A percentile compares a stretch with the other conserved stretches of the same genome.
phyloP scores from a whole-genome alignment of 129 eudicot species.

The Solidago caesia region DNA sequence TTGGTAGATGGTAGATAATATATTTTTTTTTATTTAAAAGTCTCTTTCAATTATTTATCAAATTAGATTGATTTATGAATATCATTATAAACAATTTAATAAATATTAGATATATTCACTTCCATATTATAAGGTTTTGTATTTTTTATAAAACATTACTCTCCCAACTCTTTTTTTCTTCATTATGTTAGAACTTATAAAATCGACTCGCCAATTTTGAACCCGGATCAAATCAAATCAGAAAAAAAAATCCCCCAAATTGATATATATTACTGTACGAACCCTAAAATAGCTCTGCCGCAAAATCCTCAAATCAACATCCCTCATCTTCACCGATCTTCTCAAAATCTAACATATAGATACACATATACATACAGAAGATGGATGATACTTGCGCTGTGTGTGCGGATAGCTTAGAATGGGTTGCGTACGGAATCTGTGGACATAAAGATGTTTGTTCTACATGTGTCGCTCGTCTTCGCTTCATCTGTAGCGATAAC shows the following conservation, averaged over 20 bases:
- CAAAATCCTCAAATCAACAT: background rate
- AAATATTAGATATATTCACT: too few species aligned
- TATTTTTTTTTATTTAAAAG: too few species aligned
- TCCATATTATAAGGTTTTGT: too few species aligned
- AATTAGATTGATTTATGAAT: too few species aligned
- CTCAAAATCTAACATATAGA: background rate
- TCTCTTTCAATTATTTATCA: too few species aligned
- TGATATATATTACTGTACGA: background rate
- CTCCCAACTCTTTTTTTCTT: too few species aligned
- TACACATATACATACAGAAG: background rate
- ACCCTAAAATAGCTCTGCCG: background rate
- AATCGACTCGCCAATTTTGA: too few species aligned
- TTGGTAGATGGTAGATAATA: too few species aligned
- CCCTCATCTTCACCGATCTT: background rate
- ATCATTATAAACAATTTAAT: too few species aligned
- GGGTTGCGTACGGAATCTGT: slow-evolving; percentile 94
- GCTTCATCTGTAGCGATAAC: slow-evolving; percentile 87
- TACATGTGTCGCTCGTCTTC: slow-evolving; percentile 93
- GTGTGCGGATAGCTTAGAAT: slow-evolving; percentile 91
- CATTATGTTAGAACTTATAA: too few species aligned
- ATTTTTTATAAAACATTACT: too few species aligned
- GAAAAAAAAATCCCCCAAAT: background rate
- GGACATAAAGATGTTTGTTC: slow-evolving; percentile 98
- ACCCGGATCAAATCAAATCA: too few species aligned
- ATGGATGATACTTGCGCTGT: slow-evolving; percentile 99